Percentiles rank a stretch among this genome's conserved stretches.
Conservation (phyloP, 176 grass and related monocot species). For the Puccinellia tenuiflora region DNA sequence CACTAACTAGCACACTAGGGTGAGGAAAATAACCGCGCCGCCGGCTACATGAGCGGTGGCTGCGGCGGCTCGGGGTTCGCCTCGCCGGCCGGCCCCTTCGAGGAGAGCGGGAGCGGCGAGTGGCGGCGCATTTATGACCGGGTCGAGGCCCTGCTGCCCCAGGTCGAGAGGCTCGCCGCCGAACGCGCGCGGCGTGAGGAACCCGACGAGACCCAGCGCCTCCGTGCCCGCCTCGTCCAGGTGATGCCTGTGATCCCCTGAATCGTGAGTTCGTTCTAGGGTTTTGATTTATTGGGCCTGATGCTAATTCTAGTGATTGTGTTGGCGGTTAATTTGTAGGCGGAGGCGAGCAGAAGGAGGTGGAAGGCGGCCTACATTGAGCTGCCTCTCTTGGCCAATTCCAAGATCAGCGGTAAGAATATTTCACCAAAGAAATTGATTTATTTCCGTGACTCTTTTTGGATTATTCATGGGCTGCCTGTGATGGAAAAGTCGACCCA, state of each 20-base stretch:
- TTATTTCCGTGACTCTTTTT: too few relatives aligned
- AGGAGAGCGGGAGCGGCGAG: not conserved
- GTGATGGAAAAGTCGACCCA: too few relatives aligned
- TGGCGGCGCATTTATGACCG: constrained; percentile 21
- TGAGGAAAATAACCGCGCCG: too few relatives aligned
- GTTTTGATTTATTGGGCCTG: not conserved
- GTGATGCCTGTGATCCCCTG: too few relatives aligned
- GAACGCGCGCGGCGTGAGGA: constrained; percentile 9
- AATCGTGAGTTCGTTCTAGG: not conserved
- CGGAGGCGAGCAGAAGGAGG: not conserved
- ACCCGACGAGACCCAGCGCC: not conserved
- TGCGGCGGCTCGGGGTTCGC: not conserved
- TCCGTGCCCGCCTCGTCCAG: not conserved
- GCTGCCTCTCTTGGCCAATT: constrained; percentile 15
- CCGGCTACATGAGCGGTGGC: not conserved
- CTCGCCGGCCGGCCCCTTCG: not conserved
- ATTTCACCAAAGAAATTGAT: too few relatives aligned
- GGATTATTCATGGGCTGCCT: too few relatives aligned
- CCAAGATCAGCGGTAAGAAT: constrained; percentile 26
- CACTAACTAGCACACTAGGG: not conserved
- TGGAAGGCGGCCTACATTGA: constrained; percentile 7
- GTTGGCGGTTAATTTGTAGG: not conserved
- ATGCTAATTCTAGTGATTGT: constrained; percentile 5
- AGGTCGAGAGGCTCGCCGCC: constrained; percentile 7
- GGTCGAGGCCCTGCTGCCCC: constrained; percentile 25